phyloP scores from a whole-genome alignment of 129 eudicot genomes.

The Artemisia annua region DNA sequence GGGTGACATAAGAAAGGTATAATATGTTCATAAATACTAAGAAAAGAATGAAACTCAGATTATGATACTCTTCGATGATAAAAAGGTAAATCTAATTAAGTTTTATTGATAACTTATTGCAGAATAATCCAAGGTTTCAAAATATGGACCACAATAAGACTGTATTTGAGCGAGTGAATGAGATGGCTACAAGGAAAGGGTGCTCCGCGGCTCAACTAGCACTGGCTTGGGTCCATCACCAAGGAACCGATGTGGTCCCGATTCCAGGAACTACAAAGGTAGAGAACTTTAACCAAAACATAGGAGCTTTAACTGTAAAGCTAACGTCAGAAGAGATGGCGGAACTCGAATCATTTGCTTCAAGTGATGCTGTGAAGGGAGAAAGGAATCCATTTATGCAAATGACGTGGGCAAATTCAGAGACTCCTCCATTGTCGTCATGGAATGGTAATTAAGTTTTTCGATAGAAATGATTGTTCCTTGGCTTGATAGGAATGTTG shows the following conservation, averaged over 20 bases:
- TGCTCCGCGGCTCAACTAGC: constrained; percentile 60
- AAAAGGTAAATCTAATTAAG: neutral
- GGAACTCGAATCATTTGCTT: constrained; percentile 43
- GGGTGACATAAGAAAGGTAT: constrained; percentile 51
- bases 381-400: constrained; percentile 24
- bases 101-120: neutral
- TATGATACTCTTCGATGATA: neutral
- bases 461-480: neutral
- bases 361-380: constrained; percentile 44
- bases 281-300: constrained; percentile 47
- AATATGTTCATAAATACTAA: neutral
- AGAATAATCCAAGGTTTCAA: constrained; percentile 51
- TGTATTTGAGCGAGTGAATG: constrained; percentile 38
- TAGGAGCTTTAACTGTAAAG: constrained; percentile 47
- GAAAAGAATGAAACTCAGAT: neutral
- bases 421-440: constrained; percentile 52
- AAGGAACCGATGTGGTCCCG: constrained; percentile 55
- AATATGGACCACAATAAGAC: constrained; percentile 47
- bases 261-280: constrained; percentile 64
- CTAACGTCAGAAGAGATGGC: constrained; percentile 46
- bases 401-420: constrained; percentile 38
- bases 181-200: constrained; percentile 48
- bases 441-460: constrained; percentile 29
- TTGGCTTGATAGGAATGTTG: neutral
- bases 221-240: constrained; percentile 66